phyloP scores from a whole-genome alignment of 2,329 filamentous ascomycete genomes.

The Ophiobolus disseminans region DNA sequence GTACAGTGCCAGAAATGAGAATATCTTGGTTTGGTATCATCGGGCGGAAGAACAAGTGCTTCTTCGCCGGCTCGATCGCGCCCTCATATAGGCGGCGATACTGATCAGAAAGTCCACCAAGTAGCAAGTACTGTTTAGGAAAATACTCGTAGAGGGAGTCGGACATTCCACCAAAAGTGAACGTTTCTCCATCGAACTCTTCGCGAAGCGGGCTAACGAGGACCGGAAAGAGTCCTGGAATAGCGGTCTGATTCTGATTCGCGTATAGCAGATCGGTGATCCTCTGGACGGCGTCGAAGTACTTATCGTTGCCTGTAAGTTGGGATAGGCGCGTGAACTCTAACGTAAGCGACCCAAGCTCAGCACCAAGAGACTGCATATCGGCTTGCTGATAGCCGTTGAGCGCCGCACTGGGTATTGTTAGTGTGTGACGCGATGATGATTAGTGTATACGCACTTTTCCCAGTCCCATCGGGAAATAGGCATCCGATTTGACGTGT shows the following conservation, averaged over 20 bases:
- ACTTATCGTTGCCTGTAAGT: constrained; percentile 47
- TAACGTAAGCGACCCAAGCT: constrained; percentile 48
- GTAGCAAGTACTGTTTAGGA: constrained; percentile 72
- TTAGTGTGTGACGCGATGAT: constrained; percentile 20
- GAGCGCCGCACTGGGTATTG: constrained; percentile 33
- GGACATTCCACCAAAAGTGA: constrained; percentile 62
- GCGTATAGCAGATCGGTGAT: constrained; percentile 43
- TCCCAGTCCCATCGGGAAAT: constrained; percentile 51
- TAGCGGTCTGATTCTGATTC: constrained; percentile 44
- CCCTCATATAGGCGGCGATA: constrained; percentile 77
- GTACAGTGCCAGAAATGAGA: constrained; percentile 71
- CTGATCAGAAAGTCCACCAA: constrained; percentile 75
- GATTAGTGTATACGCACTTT: constrained; percentile 26
- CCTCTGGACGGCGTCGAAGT: constrained; percentile 49
- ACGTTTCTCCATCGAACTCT: constrained; percentile 43
- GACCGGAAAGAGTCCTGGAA: constrained; percentile 49
- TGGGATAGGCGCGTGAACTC: constrained; percentile 51
- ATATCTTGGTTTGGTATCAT: constrained; percentile 75
- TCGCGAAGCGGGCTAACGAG: constrained; percentile 40
- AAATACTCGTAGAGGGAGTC: constrained; percentile 67
- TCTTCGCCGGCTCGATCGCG: constrained; percentile 70
- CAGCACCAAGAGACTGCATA: constrained; percentile 41
- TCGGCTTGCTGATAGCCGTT: constrained; percentile 39
- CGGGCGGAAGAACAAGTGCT: constrained; percentile 78
- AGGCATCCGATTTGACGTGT: constrained; percentile 53